phyloP scores from a whole-genome alignment of 805 yeast species.

The Naumovozyma baii region DNA sequence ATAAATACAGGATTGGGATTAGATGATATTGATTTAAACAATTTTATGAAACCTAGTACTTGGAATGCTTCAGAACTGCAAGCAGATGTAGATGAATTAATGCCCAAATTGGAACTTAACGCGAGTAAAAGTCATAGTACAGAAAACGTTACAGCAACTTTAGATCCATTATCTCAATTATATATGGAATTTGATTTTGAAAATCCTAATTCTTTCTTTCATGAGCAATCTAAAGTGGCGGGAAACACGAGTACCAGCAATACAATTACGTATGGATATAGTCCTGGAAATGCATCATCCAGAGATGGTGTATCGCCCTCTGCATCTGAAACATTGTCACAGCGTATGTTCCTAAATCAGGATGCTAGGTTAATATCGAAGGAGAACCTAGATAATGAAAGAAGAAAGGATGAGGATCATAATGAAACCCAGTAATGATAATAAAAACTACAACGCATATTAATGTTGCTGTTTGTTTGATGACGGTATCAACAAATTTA shows the following conservation, averaged over 20 bases:
- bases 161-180: constrained; percentile 12
- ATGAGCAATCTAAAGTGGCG: constrained; percentile 6
- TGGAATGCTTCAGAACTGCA: not conserved
- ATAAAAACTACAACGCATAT: not conserved
- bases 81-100: not conserved
- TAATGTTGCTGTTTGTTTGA: not conserved
- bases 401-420: not conserved
- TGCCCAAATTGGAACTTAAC: not conserved
- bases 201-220: constrained; percentile 14
- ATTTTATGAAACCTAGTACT: not conserved
- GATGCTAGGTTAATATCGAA: too few relatives aligned
- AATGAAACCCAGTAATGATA: not conserved
- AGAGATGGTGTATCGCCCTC: not conserved
- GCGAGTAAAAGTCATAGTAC: not conserved
- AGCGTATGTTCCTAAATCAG: too few relatives aligned
- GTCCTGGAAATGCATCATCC: not conserved
- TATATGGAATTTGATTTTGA: constrained; percentile 23
- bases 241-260: not conserved
- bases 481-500: not conserved
- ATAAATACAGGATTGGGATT: constrained; percentile 7
- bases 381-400: too few relatives aligned
- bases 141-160: constrained; percentile 1
- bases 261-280: not conserved
- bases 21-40: constrained; percentile 5
- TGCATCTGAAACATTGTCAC: not conserved